A percentile compares a stretch with the other conserved stretches of the same genome.
Conservation (phyloP, 164 flowering plant species). For the Annona squamosa region DNA sequence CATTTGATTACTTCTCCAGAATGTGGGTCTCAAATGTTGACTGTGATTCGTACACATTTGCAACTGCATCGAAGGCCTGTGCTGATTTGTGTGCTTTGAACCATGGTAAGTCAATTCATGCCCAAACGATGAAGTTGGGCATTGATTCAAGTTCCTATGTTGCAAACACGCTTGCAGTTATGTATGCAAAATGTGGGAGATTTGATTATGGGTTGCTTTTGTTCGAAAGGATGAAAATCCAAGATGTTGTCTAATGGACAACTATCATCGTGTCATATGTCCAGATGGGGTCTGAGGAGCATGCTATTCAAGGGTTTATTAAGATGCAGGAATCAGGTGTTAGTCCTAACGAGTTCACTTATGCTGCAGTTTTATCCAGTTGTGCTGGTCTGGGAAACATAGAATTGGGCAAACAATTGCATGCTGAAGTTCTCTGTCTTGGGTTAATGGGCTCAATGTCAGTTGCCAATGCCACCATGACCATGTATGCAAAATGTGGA, state of each 20-base stretch:
- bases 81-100: slow-evolving; percentile 43
- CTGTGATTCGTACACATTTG: slow-evolving; percentile 58
- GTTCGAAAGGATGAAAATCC: slow-evolving; percentile 50
- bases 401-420: slow-evolving; percentile 69
- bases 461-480: slow-evolving; percentile 68
- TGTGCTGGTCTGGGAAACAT: slow-evolving; percentile 42
- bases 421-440: slow-evolving; percentile 34
- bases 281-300: slow-evolving; percentile 44
- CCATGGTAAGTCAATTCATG: slow-evolving; percentile 59
- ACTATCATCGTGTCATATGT: slow-evolving; percentile 41
- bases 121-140: slow-evolving; percentile 48
- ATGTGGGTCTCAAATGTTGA: slow-evolving; percentile 54
- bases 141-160: slow-evolving; percentile 49
- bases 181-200: slow-evolving; percentile 75
- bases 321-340: slow-evolving; percentile 47
- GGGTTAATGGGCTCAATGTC: slow-evolving; percentile 44
- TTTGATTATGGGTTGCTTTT: slow-evolving; percentile 50
- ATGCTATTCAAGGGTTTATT: slow-evolving; percentile 40
- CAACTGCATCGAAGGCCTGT: slow-evolving; percentile 78
- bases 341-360: slow-evolving; percentile 68
- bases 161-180: slow-evolving; percentile 58
- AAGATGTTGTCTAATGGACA: slow-evolving; percentile 82
- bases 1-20: slow-evolving; percentile 40
- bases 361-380: slow-evolving; percentile 59
- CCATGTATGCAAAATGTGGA: slow-evolving; percentile 35